These are phyloP conservation scores for Penicillium sp. DNA, from an alignment of 2,329 filamentous ascomycete genomes.

Conservation along the genomic window DNA sequence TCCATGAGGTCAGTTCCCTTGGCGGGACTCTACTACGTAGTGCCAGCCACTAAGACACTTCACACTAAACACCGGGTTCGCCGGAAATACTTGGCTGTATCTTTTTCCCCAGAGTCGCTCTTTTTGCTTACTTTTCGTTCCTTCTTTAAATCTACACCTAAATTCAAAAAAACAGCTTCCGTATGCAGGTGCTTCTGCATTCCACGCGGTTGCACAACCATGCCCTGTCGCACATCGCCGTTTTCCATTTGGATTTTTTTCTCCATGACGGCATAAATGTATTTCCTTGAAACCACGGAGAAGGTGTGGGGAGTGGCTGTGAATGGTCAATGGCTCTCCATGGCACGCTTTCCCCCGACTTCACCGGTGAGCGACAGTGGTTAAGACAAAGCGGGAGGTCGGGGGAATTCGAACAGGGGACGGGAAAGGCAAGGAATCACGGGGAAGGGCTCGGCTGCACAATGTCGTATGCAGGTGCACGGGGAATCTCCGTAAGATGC, in stretches of 20 bases:
- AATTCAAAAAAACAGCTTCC: background rate
- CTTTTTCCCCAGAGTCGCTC: background rate
- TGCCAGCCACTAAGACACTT: background rate
- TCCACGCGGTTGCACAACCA: conserved; percentile 4
- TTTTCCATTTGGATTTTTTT: background rate
- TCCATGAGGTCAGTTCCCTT: conserved; percentile 1
- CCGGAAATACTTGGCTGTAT: conserved; percentile 6
- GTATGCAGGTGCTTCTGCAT: conserved; percentile 12
- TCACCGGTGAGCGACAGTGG: conserved; percentile 28
- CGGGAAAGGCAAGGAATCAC: conserved; percentile 1
- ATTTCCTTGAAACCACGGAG: conserved; percentile 14
- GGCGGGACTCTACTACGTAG: conserved; percentile 4
- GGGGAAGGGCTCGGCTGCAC: conserved; percentile 2
- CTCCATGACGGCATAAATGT: conserved; percentile 25
- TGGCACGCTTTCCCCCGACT: conserved; percentile 21
- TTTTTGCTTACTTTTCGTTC: background rate
- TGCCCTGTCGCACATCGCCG: background rate
- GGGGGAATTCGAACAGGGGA: conserved; percentile 11
- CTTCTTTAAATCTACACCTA: background rate
- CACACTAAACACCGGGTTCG: conserved; percentile 20
- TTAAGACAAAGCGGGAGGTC: conserved; percentile 14
- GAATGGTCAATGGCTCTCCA: conserved; percentile 14
- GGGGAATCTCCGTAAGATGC: background rate
- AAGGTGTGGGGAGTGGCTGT: conserved; percentile 18
- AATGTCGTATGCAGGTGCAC: conserved; percentile 10